Percentiles rank a stretch among this genome's conserved stretches.
These are phyloP conservation scores for Cladorrhinum sp. DNA, from an alignment of 2,329 filamentous ascomycete species.

Conservation along the genomic window DNA sequence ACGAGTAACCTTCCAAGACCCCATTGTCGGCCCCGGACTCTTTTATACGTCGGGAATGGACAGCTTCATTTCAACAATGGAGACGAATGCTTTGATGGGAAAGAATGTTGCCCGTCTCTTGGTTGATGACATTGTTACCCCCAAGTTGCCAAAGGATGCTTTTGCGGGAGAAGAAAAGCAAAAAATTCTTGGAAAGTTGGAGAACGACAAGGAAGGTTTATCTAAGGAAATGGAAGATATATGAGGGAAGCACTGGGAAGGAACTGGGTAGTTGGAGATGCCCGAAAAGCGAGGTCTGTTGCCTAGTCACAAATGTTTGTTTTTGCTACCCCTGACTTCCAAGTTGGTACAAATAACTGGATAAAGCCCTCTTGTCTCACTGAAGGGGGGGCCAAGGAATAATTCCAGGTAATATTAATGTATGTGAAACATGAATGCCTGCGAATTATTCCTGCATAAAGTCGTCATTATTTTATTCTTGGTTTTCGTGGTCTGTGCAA, in stretches of 20 bases:
- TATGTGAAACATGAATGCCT: not conserved
- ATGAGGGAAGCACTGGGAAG: not conserved
- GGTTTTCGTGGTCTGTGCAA: not conserved
- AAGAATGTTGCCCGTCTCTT: conserved; percentile 76
- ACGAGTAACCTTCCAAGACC: conserved; percentile 81
- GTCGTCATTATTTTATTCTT: not conserved
- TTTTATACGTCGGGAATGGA: conserved; percentile 79
- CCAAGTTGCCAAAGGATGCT: not conserved
- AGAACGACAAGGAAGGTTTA: not conserved
- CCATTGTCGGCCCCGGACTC: conserved; percentile 61
- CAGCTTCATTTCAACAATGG: conserved; percentile 95
- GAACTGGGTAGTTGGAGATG: no score
- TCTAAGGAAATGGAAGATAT: not conserved
- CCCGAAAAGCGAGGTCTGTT: no score
- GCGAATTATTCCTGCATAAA: not conserved
- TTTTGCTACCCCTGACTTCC: not conserved
- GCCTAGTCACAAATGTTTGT: not conserved
- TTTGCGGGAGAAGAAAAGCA: conserved; percentile 14
- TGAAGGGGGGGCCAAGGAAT: no score
- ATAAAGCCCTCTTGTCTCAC: no score
- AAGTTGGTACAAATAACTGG: no score
- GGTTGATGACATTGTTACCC: conserved; percentile 53
- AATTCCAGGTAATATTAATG: not conserved
- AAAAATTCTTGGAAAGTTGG: not conserved
- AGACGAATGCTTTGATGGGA: conserved; percentile 89